These are phyloP conservation scores for Penicillium salamii DNA, from an alignment of 495 filamentous ascomycete species.

Conservation along the genomic window DNA sequence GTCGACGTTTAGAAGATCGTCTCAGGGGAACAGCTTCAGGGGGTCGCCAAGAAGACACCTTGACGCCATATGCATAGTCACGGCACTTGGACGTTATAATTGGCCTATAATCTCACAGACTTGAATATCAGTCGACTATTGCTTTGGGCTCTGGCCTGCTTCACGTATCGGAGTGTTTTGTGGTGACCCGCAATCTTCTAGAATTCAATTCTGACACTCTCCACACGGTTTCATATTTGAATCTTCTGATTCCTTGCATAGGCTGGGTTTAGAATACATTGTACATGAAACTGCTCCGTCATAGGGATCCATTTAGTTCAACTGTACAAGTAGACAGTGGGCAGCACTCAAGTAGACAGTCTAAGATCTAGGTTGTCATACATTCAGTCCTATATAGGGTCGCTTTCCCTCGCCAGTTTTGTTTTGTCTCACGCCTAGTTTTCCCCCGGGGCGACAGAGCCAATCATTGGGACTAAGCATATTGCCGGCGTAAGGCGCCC, in stretches of 20 bases:
- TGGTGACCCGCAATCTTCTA: slow-evolving; percentile 13
- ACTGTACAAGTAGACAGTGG: too few relatives aligned
- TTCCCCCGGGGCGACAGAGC: too few relatives aligned
- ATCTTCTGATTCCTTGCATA: not conserved
- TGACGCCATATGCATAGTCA: slow-evolving; percentile 1
- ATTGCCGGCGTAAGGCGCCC: too few relatives aligned
- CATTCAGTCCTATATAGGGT: too few relatives aligned
- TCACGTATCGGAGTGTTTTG: not conserved
- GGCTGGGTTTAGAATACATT: too few relatives aligned
- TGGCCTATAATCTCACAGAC: not conserved
- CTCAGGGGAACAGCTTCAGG: slow-evolving; percentile 12
- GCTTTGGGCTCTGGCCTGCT: not conserved
- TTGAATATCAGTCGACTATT: not conserved
- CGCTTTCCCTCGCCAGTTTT: too few relatives aligned
- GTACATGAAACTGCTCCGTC: too few relatives aligned
- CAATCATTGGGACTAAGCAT: too few relatives aligned
- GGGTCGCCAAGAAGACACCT: slow-evolving; percentile 15
- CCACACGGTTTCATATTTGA: slow-evolving; percentile 10
- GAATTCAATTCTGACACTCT: slow-evolving; percentile 6
- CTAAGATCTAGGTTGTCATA: too few relatives aligned
- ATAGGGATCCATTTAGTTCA: too few relatives aligned
- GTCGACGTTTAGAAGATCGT: slow-evolving; percentile 5
- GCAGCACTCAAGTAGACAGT: too few relatives aligned
- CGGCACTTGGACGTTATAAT: not conserved
- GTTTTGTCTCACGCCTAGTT: too few relatives aligned